Base-by-base conservation (phyloP, 2,329 filamentous ascomycete genomes). In the Cadophora luteo-olivacea region DNA sequence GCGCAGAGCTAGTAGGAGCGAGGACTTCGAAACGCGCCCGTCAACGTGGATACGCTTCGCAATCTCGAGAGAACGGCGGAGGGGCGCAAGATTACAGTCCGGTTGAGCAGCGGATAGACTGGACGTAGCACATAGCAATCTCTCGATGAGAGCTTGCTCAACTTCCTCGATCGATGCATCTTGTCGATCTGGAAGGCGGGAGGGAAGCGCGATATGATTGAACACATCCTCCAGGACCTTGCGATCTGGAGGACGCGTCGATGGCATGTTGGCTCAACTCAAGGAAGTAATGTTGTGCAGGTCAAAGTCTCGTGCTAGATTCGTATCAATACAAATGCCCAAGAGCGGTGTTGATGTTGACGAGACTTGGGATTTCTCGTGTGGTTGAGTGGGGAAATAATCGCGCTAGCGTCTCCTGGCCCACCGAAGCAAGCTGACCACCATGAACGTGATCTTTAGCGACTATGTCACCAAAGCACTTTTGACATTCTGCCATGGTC, bases 1-100 rank as follows among this genome's bases (percentile, higher is more conserved):
- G 16, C 68, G 66, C 24, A 83, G 74, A 36, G 72, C 75, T 1
- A 65, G 66, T 1, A 77, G 48, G 0, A 83, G 70, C 32, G 74
- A 64, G 7, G 24, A 54, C 38, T 73, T 74, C 2, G 72, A 68
- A 3, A 77, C 61, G 24, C 57, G 70, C 2, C 68, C 69, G 24
- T 63, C 64, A 14, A 38, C 14, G 49, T 75, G 74, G 3, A 75
- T 12, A 0, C 14, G 19, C 14, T 61, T 70, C 19, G 66, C 67
- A 1, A 6, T 66, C 2, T 68, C 48, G 7, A 76, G 22, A 2
- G 72, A 67, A 1, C 66, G 65, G 9, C 67, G 65, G 25, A 75
- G 33, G 19, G 32, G 57, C 2, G 70, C 63, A 63, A 24, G 68
- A 22, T 38, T 19, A 12, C 54, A 4, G 2, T 52, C 52, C 16